A percentile compares a stretch with the other conserved stretches of the same genome.
phyloP scores from a whole-genome alignment of 495 filamentous ascomycete species.

The Xylaria venustula region DNA sequence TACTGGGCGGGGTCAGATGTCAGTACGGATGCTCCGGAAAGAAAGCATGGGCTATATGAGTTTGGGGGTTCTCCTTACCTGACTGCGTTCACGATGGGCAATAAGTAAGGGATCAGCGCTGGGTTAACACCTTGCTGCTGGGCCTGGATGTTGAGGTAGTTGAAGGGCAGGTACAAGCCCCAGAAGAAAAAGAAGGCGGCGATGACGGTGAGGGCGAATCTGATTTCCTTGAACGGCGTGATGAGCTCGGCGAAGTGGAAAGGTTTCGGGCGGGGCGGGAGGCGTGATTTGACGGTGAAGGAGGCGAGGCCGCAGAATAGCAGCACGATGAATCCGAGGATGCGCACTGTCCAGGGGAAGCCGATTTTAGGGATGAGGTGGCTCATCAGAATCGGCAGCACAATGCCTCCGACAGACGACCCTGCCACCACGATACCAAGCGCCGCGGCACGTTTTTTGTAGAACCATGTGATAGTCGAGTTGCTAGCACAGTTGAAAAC shows the following conservation, averaged over 20 bases:
- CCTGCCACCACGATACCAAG: constrained; percentile 68
- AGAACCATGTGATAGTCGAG: constrained; percentile 67
- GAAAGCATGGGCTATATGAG: background rate
- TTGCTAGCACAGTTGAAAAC: constrained; percentile 65
- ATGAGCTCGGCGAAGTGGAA: constrained; percentile 57
- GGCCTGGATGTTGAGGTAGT: constrained; percentile 64
- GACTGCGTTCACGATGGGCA: constrained; percentile 72
- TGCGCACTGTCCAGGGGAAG: constrained; percentile 73
- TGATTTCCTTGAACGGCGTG: constrained; percentile 56
- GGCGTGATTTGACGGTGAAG: constrained; percentile 61
- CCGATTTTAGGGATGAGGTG: constrained; percentile 62
- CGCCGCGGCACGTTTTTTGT: constrained; percentile 61
- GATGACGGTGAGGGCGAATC: constrained; percentile 51
- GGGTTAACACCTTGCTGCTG: constrained; percentile 57
- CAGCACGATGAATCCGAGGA: constrained; percentile 67
- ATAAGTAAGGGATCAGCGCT: constrained; percentile 59
- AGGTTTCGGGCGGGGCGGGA: constrained; percentile 56
- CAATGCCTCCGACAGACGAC: constrained; percentile 64
- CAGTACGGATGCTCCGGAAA: background rate
- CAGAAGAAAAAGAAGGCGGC: constrained; percentile 65
- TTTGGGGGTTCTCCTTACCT: constrained; percentile 42
- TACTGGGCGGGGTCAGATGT: constrained; percentile 34
- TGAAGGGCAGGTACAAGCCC: constrained; percentile 73
- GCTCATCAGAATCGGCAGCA: constrained; percentile 70
- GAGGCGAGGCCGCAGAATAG: constrained; percentile 60